Base-by-base conservation (phyloP, 768 basidiomycete genomes). In the Collybiopsis luxurians region DNA sequence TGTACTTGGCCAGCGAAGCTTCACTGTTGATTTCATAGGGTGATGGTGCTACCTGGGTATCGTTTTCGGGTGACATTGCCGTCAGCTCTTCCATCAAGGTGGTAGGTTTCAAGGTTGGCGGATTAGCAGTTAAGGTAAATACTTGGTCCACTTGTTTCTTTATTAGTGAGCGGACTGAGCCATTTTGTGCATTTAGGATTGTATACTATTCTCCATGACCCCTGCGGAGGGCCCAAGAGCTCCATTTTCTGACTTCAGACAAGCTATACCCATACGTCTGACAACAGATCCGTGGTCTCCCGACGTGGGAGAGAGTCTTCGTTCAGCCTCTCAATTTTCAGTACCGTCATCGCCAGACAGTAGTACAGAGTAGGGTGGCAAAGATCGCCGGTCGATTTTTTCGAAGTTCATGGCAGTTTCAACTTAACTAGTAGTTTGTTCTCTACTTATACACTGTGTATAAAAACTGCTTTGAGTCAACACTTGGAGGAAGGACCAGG, bases 101-200 rank as follows among this genome's bases (percentile, higher is more conserved):
- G 12, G 72, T 79, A n/a, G 86, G 84, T 0, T 90, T 91, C 68
- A 82, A 69, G 63, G 84, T 85, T 3, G 79, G 81, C 21, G 88
- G 86, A 9, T 73, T 91, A 30, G 77, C 73, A 9, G 80, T 89
- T 42, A 82, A 82, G 75, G 88, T 87, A 66, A 38, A 74, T 47
- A 19, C 19, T 30, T 40, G 1, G 7, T 1, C 5, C 21, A 10
- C 26, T 13, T 36, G n/a, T 26, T 28, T 34, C 21, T 34, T 17
- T 47, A 40, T 21, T 50, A 52, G n/a, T n/a, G n/a, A n/a, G 47
- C n/a, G 39, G 48, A 19, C 34, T 61, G 28, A 54, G 56, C 19
- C 38, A 21, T 48, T 42, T 3, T 28, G 23, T n/a, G n/a, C n/a
- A n/a, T 24, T 23, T 55, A 90, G 88, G 89, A 90, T 62, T 87